phyloP scores from a whole-genome alignment of 2,329 filamentous ascomycete species.

The Harringtonia aguacate region DNA sequence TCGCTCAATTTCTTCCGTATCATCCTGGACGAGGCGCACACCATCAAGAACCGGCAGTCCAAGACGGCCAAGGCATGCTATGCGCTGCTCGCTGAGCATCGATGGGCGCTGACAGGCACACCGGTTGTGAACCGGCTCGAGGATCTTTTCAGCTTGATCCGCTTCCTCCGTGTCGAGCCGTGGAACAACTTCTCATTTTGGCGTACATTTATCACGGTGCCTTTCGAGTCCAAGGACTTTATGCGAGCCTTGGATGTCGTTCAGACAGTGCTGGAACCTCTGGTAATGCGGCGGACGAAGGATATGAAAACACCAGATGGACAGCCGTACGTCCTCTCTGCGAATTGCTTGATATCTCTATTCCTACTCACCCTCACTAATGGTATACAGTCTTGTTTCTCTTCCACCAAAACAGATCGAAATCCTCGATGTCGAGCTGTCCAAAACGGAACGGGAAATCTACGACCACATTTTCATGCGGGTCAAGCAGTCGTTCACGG shows the following conservation, averaged over 20 bases:
- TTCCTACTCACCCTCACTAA: no score
- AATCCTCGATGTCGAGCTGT: conserved; percentile 82
- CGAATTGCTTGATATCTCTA: conserved; percentile 2
- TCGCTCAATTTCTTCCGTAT: conserved; percentile 90
- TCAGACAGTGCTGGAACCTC: conserved; percentile 87
- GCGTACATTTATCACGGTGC: conserved; percentile 96
- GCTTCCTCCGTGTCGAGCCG: conserved; percentile 87
- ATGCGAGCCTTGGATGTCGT: conserved; percentile 90
- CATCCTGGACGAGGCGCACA: conserved; percentile 90
- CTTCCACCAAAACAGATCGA: conserved; percentile 71
- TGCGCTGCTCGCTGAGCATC: conserved; percentile 71
- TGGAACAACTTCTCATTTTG: conserved; percentile 99
- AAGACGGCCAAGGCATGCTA: conserved; percentile 96
- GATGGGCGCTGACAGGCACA: conserved; percentile 91
- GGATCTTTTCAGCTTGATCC: conserved; percentile 85
- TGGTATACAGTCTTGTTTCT: conserved; percentile 61
- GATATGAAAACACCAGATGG: conserved; percentile 95
- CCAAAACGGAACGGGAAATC: conserved; percentile 73
- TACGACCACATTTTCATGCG: conserved; percentile 83
- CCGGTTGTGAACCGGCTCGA: conserved; percentile 95
- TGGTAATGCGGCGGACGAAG: conserved; percentile 93
- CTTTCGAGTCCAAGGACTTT: conserved; percentile 93
- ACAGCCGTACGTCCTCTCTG: conserved; percentile 23
- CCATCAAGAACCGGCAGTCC: conserved; percentile 80
- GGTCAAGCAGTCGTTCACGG: conserved; percentile 74